A percentile compares a stretch with the other conserved stretches of the same genome.
These are phyloP conservation scores for Penicillium brasilianum DNA, from an alignment of 2,329 filamentous ascomycete species.

Conservation along the genomic window DNA sequence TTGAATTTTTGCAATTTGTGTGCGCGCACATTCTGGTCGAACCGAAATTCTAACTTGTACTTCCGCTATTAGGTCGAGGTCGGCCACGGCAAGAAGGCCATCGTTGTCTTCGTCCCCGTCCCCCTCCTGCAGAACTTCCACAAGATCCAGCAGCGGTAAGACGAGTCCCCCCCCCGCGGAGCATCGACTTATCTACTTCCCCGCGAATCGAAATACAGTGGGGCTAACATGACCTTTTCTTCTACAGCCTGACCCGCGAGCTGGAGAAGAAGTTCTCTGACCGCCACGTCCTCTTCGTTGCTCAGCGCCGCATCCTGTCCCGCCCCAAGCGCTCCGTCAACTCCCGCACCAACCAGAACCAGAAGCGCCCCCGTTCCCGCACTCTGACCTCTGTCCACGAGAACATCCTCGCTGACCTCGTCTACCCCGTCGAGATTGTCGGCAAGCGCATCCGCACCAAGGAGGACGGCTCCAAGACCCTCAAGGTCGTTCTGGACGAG, in stretches of 20 bases:
- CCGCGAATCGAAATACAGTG: background rate
- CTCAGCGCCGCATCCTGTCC: constrained; percentile 97
- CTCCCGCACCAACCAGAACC: constrained; percentile 92
- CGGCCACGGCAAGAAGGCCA: constrained; percentile 99
- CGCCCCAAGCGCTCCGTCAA: constrained; percentile 98
- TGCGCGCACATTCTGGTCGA: constrained; percentile 22
- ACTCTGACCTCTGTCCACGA: constrained; percentile 99
- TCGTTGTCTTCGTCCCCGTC: constrained; percentile 99
- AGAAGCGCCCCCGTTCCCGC: constrained; percentile 98
- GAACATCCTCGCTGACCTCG: constrained; percentile 94
- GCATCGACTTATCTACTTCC: background rate
- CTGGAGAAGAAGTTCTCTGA: constrained; percentile 99
- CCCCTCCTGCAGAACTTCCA: constrained; percentile 98
- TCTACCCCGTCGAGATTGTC: constrained; percentile 99
- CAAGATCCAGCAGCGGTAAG: constrained; percentile 99
- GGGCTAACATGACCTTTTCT: constrained; percentile 18
- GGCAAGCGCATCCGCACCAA: constrained; percentile 98
- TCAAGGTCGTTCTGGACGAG: constrained; percentile 99
- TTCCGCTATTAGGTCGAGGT: constrained; percentile 85
- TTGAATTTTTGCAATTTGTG: constrained; percentile 15
- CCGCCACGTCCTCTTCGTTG: constrained; percentile 98
- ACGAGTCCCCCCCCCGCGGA: constrained; percentile 18
- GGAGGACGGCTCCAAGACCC: constrained; percentile 96
- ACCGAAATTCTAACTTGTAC: constrained; percentile 34
- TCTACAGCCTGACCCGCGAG: constrained; percentile 89